Evolutionary conservation across 305 asterid species (phyloP).

Genomic region (Stenogyne calaminthoides): DNA sequence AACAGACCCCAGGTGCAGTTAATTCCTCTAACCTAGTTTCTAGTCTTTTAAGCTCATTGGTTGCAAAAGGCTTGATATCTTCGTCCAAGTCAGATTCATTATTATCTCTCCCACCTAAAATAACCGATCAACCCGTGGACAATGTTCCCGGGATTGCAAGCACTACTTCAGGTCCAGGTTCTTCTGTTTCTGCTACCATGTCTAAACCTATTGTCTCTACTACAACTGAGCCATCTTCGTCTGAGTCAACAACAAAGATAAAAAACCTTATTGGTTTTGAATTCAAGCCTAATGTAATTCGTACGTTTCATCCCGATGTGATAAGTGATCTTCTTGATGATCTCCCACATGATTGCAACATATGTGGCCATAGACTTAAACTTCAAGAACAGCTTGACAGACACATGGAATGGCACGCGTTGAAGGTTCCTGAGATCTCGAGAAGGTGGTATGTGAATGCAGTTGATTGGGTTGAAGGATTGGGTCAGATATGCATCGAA

Average conservation of each 20-base stretch:
- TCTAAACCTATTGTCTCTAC: constrained; percentile 38
- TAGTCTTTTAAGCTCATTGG: constrained; percentile 80
- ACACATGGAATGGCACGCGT: constrained; percentile 71
- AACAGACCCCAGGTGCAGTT: constrained; percentile 39
- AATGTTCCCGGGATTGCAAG: constrained; percentile 42
- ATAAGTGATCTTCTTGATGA: constrained; percentile 67
- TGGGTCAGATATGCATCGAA: constrained; percentile 29
- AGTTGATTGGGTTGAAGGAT: constrained; percentile 62
- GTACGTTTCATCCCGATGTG: constrained; percentile 67
- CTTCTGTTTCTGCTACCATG: constrained; percentile 43
- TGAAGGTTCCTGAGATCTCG: constrained; percentile 44
- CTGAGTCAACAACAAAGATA: constrained; percentile 38
- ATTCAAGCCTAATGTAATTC: constrained; percentile 69
- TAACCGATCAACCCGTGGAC: constrained; percentile 41
- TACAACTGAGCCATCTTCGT: constrained; percentile 36
- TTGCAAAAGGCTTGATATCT: constrained; percentile 84
- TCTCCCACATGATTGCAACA: constrained; percentile 61
- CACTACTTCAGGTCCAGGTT: constrained; percentile 41
- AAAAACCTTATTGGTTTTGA: constrained; percentile 73
- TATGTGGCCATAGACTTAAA: constrained; percentile 66
- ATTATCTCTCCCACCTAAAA: constrained; percentile 36
- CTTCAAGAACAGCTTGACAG: constrained; percentile 60
- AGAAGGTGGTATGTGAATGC: constrained; percentile 68
- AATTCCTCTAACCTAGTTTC: constrained; percentile 72
- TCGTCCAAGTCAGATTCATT: constrained; percentile 54